A percentile compares a stretch with the other conserved stretches of the same genome.
Evolutionary conservation across 352 stramenopile species (phyloP).

Genomic region (Phytophthora fragariaefolia): DNA sequence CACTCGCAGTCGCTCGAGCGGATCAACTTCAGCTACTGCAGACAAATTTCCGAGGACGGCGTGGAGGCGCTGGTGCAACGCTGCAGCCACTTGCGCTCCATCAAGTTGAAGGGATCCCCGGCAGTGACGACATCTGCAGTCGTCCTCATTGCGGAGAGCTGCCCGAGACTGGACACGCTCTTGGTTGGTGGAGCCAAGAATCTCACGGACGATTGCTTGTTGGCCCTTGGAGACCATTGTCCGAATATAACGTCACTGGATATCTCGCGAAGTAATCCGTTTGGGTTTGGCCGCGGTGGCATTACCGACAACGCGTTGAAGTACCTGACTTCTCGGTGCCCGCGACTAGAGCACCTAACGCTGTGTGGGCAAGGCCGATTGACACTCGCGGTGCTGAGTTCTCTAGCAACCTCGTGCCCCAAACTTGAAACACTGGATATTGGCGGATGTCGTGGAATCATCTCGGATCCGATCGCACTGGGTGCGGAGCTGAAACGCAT

Average conservation of each 20-base stretch:
- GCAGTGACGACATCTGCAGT: conserved; percentile 57
- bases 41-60: conserved; percentile 49
- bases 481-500: conserved; percentile 53
- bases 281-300: conserved; percentile 57
- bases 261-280: conserved; percentile 72
- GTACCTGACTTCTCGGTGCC: conserved; percentile 53
- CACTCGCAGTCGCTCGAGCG: conserved; percentile 47
- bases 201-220: conserved; percentile 50
- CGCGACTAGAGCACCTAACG: conserved; percentile 45
- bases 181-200: conserved; percentile 56
- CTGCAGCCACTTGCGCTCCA: conserved; percentile 39
- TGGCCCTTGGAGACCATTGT: conserved; percentile 52
- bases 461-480: conserved; percentile 55
- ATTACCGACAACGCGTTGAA: conserved; percentile 56
- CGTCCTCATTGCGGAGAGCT: conserved; percentile 40
- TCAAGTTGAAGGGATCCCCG: conserved; percentile 65
- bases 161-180: conserved; percentile 45
- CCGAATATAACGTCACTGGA: conserved; percentile 48
- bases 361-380: conserved; percentile 64
- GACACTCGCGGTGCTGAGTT: conserved; percentile 44
- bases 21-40: conserved; percentile 70
- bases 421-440: conserved; percentile 62
- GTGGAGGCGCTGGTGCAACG: conserved; percentile 39
- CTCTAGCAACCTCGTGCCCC: conserved; percentile 47
- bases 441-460: conserved; percentile 62